Base-by-base conservation (phyloP, 768 basidiomycete species). In the Trametes sanguinea region DNA sequence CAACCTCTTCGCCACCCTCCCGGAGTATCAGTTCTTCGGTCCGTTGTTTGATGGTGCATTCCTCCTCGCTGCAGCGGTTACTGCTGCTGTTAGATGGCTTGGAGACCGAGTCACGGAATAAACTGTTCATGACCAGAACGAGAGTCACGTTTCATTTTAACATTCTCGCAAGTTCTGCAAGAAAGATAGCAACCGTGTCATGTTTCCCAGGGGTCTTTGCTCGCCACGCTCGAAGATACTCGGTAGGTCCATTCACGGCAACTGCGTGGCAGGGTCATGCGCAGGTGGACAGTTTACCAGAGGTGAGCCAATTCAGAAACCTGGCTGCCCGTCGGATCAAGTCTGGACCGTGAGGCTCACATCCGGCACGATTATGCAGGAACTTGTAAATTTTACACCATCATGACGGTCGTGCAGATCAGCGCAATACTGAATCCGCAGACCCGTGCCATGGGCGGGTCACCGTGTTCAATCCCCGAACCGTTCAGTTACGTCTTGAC, bases 31-130 rank as follows among this genome's bases (percentile, higher is more conserved):
- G 64, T 78, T 89, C 14, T 92, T 92, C 65, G 88, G 88, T 16
- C 75, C 83, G 3, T 75, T 91, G 40, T 93, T 92, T 68, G 90
- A 93, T 71, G 84, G 83, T 77, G 77, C 86, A 22, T 91, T 91
- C 73, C 74, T 93, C 30, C 32, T 84, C 3, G 79, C 86, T n/a
- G 86, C 88, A 2, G 76, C 67, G 1, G 74, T 72, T 6, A 84
- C 81, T 8, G 76, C 75, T 9, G 65, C 78, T 3, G 71, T 78
- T n/a, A 78, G 82, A 50, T 92, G 90, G 89, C 70, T 73, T 27
- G 78, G 78, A 30, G 78, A 81, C 56, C 39, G 58, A 35, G 58
- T 64, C 14, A 30, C 51, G 13, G 61, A 35, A 22, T 62, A 53
- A 55, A 5, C 3, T 29, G 48, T 37, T 37, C 30, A 11, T 29